Evolutionary conservation across 352 stramenopile species (phyloP).

Genomic region (Thalassiosira tumida): DNA sequence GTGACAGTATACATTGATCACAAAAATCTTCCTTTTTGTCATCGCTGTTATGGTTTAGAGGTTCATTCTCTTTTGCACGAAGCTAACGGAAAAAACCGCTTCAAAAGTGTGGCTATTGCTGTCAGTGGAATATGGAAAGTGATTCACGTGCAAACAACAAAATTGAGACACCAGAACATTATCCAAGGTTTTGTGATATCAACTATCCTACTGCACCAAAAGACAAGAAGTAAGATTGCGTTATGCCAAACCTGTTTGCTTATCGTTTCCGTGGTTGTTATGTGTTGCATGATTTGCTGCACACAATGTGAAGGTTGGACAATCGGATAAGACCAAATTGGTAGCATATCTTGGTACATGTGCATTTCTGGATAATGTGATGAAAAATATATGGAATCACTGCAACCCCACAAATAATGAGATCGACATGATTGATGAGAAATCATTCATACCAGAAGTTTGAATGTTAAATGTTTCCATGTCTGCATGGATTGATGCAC

Average conservation of each 20-base stretch:
- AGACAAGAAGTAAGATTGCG: not conserved
- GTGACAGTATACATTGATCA: not conserved
- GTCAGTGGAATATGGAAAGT: slow-evolving; percentile 4
- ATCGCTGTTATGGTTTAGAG: not conserved
- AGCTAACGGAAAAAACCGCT: not conserved
- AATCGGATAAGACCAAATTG: not conserved
- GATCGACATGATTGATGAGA: not conserved
- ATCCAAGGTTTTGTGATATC: not conserved
- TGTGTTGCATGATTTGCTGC: not conserved
- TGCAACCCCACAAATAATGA: not conserved
- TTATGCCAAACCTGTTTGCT: not conserved
- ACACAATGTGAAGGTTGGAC: not conserved
- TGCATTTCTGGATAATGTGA: not conserved
- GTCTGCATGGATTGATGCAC: not conserved
- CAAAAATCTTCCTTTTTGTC: slow-evolving; percentile 12
- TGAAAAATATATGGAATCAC: not conserved
- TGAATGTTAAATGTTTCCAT: not conserved
- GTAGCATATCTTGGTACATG: not conserved
- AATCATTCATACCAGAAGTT: slow-evolving; percentile 1
- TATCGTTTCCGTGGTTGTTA: not conserved
- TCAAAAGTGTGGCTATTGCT: not conserved
- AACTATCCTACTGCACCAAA: not conserved
- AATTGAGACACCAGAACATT: not conserved
- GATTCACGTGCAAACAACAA: not conserved
- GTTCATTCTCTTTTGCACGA: not conserved